phyloP scores from a whole-genome alignment of 495 filamentous ascomycete species.

The Penicillium paradoxum region DNA sequence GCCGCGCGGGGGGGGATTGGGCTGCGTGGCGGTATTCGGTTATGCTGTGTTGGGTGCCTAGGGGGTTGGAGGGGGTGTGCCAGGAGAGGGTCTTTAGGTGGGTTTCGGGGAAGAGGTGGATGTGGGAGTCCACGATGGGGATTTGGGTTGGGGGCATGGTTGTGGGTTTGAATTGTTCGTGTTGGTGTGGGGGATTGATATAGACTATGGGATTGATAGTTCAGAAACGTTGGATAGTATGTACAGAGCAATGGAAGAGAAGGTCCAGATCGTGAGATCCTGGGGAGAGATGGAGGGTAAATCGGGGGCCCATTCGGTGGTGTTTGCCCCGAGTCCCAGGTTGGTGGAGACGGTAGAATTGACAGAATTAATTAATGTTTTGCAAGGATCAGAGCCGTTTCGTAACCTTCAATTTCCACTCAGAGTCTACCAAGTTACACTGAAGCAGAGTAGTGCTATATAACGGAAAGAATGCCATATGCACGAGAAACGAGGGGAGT shows the following conservation, averaged over 20 bases:
- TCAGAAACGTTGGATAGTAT: background rate
- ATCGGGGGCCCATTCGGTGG: background rate
- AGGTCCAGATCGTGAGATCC: background rate
- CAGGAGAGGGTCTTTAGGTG: conserved; percentile 62
- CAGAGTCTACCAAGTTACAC: background rate
- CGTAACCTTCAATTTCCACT: background rate
- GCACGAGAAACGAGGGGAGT: conserved; percentile 6
- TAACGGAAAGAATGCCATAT: conserved; percentile 6
- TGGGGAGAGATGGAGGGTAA: background rate
- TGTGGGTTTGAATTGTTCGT: background rate
- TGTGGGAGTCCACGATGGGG: conserved; percentile 74
- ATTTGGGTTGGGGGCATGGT: conserved; percentile 9
- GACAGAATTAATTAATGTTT: too few species aligned
- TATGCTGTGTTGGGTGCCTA: conserved; percentile 58
- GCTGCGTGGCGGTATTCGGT: conserved; percentile 46
- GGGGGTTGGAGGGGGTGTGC: conserved; percentile 50
- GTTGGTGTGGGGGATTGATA: background rate
- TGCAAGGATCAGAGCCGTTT: background rate
- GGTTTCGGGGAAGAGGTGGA: conserved; percentile 72
- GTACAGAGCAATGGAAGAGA: background rate
- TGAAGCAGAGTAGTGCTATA: background rate
- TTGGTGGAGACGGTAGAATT: background rate
- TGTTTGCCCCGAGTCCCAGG: background rate
- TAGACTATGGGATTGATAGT: background rate
- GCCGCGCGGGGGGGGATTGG: conserved; percentile 43